Evolutionary conservation across 805 yeast genomes (phyloP).

Genomic region (Myxozyma kluyveri): DNA sequence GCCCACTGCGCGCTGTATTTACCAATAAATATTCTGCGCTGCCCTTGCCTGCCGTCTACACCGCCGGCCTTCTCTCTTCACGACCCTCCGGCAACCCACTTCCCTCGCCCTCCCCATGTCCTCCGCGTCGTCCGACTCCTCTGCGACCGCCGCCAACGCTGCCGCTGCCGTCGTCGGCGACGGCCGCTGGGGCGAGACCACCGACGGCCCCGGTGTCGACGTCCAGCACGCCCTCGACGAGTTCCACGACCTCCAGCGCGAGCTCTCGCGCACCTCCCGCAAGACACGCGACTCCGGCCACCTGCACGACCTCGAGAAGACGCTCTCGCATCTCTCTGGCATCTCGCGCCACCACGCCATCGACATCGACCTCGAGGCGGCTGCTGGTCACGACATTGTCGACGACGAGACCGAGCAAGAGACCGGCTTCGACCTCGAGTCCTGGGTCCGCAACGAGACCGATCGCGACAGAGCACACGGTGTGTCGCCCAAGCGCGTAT

Average conservation of each 20-base stretch:
- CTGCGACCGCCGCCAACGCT: background rate
- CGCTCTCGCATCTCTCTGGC: slow-evolving; percentile 1
- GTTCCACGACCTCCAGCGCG: slow-evolving; percentile 25
- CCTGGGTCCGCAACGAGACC: slow-evolving; percentile 23
- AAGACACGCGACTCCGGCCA: slow-evolving; percentile 1
- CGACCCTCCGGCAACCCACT: background rate
- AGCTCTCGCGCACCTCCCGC: slow-evolving; percentile 21
- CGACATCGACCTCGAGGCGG: background rate
- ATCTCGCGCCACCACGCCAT: background rate
- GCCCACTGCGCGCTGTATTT: too few relatives aligned
- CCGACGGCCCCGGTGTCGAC: slow-evolving; percentile 23
- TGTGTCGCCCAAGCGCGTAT: slow-evolving; percentile 21
- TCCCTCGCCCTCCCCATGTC: slow-evolving; percentile 1
- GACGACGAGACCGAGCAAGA: slow-evolving; percentile 2
- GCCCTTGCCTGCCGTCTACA: too few relatives aligned
- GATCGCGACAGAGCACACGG: slow-evolving; percentile 17
- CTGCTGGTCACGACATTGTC: background rate
- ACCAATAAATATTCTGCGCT: too few relatives aligned
- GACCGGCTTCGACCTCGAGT: slow-evolving; percentile 21
- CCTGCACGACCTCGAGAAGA: slow-evolving; percentile 6
- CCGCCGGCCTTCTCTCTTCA: background rate
- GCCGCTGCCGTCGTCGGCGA: slow-evolving; percentile 11
- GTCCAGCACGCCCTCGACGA: slow-evolving; percentile 18
- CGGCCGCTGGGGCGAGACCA: slow-evolving; percentile 28
- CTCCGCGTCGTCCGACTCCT: background rate